Base-by-base conservation (phyloP, 1,139 yeast species). In the Sugiyamaella novakii region DNA sequence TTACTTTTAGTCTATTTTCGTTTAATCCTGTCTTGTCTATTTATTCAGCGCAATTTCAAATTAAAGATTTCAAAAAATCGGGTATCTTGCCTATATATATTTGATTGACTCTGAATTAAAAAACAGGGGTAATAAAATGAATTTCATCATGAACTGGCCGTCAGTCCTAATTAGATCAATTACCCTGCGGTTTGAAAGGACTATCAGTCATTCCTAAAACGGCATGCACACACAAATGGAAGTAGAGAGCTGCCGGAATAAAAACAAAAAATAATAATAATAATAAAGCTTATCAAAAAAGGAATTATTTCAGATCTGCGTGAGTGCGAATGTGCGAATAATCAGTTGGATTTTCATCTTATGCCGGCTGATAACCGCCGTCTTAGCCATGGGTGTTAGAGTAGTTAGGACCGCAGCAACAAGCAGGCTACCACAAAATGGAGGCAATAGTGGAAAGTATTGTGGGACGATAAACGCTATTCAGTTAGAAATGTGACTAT, bases 171-270 rank as follows among this genome's bases (percentile, higher is more conserved):
- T 5, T n/a, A 6, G 10, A 28, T 30, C 40, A n/a, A 11, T 22
- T 14, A 24, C 11, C 28, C 40, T 36, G 28, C 25, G 11, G 35
- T 14, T 22, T n/a, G 19, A 15, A 31, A 15, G 5, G 28, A 17
- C 21, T 29, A 25, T 22, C 39, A 31, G 46, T 31, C 34, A 34
- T 12, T 33, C 44, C 44, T 15, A 41, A 41, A 31, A 29, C 15
- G 31, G 44, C 30, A 41, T 41, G 44, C 30, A 41, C 29, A 41
- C n/a, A n/a, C n/a, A n/a, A n/a, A n/a, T n/a, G n/a, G n/a, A n/a
- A n/a, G n/a, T n/a, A n/a, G n/a, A n/a, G n/a, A n/a, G n/a, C n/a
- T n/a, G n/a, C n/a, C n/a, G n/a, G n/a, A n/a, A n/a, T n/a, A n/a
- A n/a, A n/a, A n/a, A n/a, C n/a, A n/a, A n/a, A n/a, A n/a, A n/a